Percentiles rank a stretch among this genome's conserved stretches.
Evolutionary conservation across 768 basidiomycete species (phyloP).

Genomic region (Mycena rebaudengoi): DNA sequence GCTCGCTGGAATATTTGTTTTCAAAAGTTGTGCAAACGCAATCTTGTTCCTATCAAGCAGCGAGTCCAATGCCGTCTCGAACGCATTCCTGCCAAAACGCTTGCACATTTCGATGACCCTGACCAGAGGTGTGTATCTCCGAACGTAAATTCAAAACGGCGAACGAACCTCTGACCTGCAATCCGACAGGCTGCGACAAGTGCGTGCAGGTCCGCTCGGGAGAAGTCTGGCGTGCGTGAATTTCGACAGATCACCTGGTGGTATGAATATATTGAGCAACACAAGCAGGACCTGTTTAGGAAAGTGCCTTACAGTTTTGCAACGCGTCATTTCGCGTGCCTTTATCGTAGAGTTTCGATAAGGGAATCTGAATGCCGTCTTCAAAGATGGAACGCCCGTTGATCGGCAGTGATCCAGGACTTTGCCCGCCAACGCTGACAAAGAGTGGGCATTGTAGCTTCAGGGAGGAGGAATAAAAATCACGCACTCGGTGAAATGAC

Average conservation of each 20-base stretch:
- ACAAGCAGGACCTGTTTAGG: no score
- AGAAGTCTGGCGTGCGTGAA: constrained; percentile 38
- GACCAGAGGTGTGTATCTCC: no score
- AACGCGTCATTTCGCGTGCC: constrained; percentile 35
- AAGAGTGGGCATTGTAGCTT: neutral
- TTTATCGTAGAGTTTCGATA: constrained; percentile 36
- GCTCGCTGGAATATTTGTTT: constrained; percentile 30
- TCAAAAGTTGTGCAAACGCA: constrained; percentile 38
- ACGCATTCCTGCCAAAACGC: constrained; percentile 35
- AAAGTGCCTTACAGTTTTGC: constrained; percentile 26
- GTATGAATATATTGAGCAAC: neutral
- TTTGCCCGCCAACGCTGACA: constrained; percentile 24
- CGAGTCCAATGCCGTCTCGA: constrained; percentile 35
- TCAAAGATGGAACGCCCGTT: constrained; percentile 32
- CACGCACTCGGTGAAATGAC: constrained; percentile 36
- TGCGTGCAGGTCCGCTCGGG: constrained; percentile 37
- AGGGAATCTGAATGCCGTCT: constrained; percentile 40
- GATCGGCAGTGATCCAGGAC: constrained; percentile 21
- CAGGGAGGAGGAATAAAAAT: neutral
- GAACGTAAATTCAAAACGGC: neutral
- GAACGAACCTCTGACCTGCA: constrained; percentile 28
- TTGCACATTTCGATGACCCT: constrained; percentile 34
- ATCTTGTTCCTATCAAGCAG: constrained; percentile 36
- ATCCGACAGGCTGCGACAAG: constrained; percentile 38
- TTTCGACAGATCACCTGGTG: constrained; percentile 30